phyloP scores from a whole-genome alignment of 495 filamentous ascomycete genomes.

The Aspergillus incahuasiensis region DNA sequence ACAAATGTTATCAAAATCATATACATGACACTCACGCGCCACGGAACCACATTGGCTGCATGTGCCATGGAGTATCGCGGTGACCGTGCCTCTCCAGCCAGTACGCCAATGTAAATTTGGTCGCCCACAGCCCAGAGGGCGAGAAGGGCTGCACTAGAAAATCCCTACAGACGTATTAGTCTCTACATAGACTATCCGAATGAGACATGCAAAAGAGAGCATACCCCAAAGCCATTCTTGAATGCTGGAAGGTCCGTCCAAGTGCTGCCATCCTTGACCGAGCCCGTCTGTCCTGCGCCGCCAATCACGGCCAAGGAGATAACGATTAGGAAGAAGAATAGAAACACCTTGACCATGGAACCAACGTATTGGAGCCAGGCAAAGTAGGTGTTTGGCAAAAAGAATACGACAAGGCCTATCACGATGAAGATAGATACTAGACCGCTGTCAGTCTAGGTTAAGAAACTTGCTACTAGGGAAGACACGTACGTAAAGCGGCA shows the following conservation, averaged over 20 bases:
- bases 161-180: slow-evolving; percentile 15
- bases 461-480: not conserved
- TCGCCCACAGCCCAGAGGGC: slow-evolving; percentile 29
- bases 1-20: slow-evolving; percentile 4
- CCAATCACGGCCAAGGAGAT: slow-evolving; percentile 11
- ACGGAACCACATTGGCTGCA: slow-evolving; percentile 25
- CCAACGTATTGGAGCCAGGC: slow-evolving; percentile 11
- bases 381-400: slow-evolving; percentile 9
- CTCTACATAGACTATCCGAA: no score
- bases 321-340: slow-evolving; percentile 9
- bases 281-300: slow-evolving; percentile 10
- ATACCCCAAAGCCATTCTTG: slow-evolving; percentile 24
- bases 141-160: slow-evolving; percentile 23
- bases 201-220: not conserved
- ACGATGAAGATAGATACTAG: slow-evolving; percentile 12
- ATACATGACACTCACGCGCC: slow-evolving; percentile 19
- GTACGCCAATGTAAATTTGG: slow-evolving; percentile 23
- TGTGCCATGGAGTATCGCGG: slow-evolving; percentile 28
- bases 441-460: not conserved
- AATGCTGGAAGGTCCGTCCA: slow-evolving; percentile 25
- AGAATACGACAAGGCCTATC: slow-evolving; percentile 8
- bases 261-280: slow-evolving; percentile 21
- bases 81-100: slow-evolving; percentile 23
- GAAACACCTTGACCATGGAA: slow-evolving; percentile 7
- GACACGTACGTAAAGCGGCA: slow-evolving; percentile 16